Evolutionary conservation across 345 rosid species (phyloP).

Genomic region (Lepidium aucheri): DNA sequence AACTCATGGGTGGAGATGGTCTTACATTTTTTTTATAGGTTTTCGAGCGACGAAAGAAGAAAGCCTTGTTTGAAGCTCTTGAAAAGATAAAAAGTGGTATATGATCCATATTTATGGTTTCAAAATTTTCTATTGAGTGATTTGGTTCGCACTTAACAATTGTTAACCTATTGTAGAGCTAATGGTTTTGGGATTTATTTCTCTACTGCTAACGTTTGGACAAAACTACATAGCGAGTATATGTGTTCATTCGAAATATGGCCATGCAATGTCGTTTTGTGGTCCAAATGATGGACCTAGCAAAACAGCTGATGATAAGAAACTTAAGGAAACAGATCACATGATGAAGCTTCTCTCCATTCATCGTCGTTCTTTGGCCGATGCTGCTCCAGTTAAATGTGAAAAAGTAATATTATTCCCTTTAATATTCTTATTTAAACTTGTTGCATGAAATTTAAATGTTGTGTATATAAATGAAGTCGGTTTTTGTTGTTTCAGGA

Average conservation of each 20-base stretch:
- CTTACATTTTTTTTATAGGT: too few relatives aligned
- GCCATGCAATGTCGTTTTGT: conserved; percentile 72
- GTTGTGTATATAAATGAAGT: not conserved
- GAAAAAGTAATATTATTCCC: conserved; percentile 4
- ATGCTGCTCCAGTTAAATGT: not conserved
- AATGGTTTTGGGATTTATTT: conserved; percentile 87
- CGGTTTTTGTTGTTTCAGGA: conserved; percentile 34
- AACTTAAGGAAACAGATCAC: not conserved
- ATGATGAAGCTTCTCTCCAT: not conserved
- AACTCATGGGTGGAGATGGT: too few relatives aligned
- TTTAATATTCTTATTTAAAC: not conserved
- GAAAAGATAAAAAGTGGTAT: conserved; percentile 64
- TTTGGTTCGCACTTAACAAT: not conserved
- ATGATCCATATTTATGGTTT: too few relatives aligned
- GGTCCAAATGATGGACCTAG: not conserved
- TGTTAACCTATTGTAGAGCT: conserved; percentile 42
- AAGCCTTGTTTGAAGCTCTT: conserved; percentile 67
- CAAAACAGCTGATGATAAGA: not conserved
- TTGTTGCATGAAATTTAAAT: not conserved
- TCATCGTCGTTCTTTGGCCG: conserved; percentile 28
- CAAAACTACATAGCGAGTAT: conserved; percentile 56
- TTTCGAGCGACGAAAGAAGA: conserved; percentile 40
- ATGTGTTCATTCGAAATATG: conserved; percentile 42
- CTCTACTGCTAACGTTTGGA: conserved; percentile 63
- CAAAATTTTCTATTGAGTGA: not conserved